Base-by-base conservation (phyloP, 805 yeast species). In the Candida glaebosa region DNA sequence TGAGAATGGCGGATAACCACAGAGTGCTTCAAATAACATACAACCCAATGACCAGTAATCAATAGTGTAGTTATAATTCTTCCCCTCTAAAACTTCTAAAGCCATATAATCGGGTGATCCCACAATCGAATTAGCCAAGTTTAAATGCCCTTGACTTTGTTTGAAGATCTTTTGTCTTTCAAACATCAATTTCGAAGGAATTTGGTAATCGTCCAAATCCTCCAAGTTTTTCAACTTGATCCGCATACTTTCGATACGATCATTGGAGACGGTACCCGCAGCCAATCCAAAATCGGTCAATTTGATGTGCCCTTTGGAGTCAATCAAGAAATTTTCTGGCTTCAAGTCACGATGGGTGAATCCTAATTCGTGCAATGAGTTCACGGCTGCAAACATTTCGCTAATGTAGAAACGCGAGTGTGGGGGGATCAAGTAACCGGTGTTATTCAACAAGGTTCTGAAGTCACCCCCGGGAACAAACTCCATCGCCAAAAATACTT, bases 21-120 rank as follows among this genome's bases (percentile, higher is more conserved):
- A 93, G 43, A 93, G 77, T 36, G 96, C 87, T 66, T 93, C 99
- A 60, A 91, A 93, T 31, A 93, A 71, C 83, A 93, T 93, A 65
- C 99, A 93, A 3, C 99, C 99, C 44, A 93, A 71, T 0, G 98
- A 90, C 99, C 99, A 93, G 62, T 93, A 93, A 69, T 93, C 99
- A 43, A 95, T 95, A 12, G 99, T 91, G 60, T 84, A 90, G 59
- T 93, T 96, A 62, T 93, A 93, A 44, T 82, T 81, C 57, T 84
- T 85, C 5, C 99, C 99, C 63, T 88, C 95, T 40, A 93, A 76
- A 9, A 93, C 98, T 63, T 93, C 99, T 38, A 93, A 73, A 1
- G 99, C 99, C 99, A 93, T 93, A 60, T 93, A 93, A 63, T 93
- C 99, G 1, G 99, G 99, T 4, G 96, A 86, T 1, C 99, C 99